Evolutionary conservation across 805 yeast species (phyloP).

Genomic region (Ogataea trehaloabstinens): DNA sequence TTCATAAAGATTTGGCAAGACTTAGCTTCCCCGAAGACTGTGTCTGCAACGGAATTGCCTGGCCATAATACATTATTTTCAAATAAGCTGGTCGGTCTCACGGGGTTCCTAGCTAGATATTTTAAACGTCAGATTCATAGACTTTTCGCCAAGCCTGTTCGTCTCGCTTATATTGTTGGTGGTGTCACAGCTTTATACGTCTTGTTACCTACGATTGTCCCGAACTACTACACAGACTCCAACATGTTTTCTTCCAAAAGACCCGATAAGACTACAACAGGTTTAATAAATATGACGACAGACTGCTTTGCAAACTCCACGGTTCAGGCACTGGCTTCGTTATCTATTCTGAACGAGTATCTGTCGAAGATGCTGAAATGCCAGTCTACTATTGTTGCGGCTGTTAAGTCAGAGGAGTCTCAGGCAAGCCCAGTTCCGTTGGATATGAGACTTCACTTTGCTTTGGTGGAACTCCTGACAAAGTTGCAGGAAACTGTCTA

Average conservation of each 20-base stretch:
- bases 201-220: conserved; percentile 16
- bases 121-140: no score
- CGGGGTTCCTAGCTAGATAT: no score
- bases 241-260: conserved; percentile 36
- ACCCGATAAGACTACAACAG: conserved; percentile 76
- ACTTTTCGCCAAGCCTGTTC: not conserved
- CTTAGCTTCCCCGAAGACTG: not conserved
- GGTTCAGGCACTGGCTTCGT: conserved; percentile 70
- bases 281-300: conserved; percentile 75
- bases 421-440: conserved; percentile 22
- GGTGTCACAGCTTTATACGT: conserved; percentile 13
- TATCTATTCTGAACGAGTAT: conserved; percentile 59
- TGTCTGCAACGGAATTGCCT: no score
- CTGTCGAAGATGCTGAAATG: conserved; percentile 40
- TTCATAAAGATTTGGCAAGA: conserved; percentile 2
- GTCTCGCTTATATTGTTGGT: conserved; percentile 1
- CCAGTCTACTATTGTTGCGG: conserved; percentile 13
- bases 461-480: conserved; percentile 48
- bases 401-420: conserved; percentile 1
- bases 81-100: no score
- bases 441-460: conserved; percentile 53
- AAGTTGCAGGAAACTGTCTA: conserved; percentile 64
- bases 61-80: no score
- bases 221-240: conserved; percentile 2
- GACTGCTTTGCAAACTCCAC: conserved; percentile 94